These are phyloP conservation scores for Globisporangium canariense DNA, from an alignment of 352 stramenopile genomes.

Conservation along the genomic window DNA sequence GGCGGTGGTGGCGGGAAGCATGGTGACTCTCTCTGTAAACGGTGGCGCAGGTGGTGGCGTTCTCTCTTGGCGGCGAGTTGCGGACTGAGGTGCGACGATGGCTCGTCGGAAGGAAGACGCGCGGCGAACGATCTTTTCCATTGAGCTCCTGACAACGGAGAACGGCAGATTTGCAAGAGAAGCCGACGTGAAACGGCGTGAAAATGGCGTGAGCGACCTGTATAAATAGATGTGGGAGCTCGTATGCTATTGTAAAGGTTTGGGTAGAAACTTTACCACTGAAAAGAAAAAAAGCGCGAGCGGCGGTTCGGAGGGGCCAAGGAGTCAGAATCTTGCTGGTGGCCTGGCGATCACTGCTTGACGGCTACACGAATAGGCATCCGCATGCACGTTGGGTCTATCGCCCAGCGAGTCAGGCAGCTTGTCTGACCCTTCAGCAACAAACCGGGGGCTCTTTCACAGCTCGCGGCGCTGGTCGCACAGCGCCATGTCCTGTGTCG, in stretches of 20 bases:
- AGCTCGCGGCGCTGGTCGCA: conserved; percentile 29
- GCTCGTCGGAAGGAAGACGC: neutral
- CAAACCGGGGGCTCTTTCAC: conserved; percentile 9
- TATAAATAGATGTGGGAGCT: too few species aligned
- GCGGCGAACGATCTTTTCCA: neutral
- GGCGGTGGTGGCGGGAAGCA: conserved; percentile 21
- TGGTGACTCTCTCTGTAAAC: conserved; percentile 5
- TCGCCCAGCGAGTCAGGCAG: neutral
- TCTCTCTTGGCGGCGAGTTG: conserved; percentile 7
- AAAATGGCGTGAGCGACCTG: too few species aligned
- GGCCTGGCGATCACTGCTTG: too few species aligned
- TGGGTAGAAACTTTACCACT: too few species aligned
- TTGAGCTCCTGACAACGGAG: neutral
- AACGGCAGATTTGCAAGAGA: conserved; percentile 8
- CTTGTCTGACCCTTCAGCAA: neutral
- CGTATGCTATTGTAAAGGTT: too few species aligned
- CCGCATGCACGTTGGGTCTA: neutral
- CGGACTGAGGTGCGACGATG: conserved; percentile 5
- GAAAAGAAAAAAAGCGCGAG: too few species aligned
- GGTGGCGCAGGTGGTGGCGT: neutral
- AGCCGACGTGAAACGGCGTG: conserved; percentile 4
- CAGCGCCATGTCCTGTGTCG: conserved; percentile 37
- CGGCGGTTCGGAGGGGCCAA: too few species aligned
- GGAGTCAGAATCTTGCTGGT: too few species aligned
- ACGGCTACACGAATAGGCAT: neutral